Conservation (phyloP, 148 eudicot genomes). For the Arbutus unedo region DNA sequence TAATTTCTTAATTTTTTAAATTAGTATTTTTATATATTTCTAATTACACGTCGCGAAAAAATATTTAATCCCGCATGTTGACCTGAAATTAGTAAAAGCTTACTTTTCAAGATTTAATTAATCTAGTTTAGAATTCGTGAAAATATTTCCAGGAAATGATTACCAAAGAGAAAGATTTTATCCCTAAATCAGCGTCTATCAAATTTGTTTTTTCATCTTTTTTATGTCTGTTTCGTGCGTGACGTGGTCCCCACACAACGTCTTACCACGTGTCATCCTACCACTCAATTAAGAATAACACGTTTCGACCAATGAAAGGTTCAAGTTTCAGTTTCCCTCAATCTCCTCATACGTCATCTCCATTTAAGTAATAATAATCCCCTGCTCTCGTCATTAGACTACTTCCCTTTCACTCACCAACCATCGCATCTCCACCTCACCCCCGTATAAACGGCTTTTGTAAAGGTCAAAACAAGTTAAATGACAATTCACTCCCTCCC, state of each 20-base stretch:
- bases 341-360: conserved; percentile 1
- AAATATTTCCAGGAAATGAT: too few relatives aligned
- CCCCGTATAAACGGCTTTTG: not conserved
- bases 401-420: conserved; percentile 1
- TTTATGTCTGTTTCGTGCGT: not conserved
- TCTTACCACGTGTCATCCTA: not conserved
- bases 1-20: too few relatives aligned
- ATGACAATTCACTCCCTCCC: not conserved
- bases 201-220: not conserved
- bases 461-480: not conserved
- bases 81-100: too few relatives aligned
- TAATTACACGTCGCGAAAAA: too few relatives aligned
- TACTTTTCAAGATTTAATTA: too few relatives aligned
- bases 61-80: too few relatives aligned
- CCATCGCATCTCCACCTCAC: not conserved
- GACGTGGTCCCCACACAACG: conserved; percentile 4
- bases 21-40: too few relatives aligned
- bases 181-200: too few relatives aligned
- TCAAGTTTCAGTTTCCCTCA: not conserved
- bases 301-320: conserved; percentile 15
- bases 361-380: not conserved
- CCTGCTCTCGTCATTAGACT: not conserved
- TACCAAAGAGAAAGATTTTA: too few relatives aligned
- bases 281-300: not conserved
- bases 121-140: too few relatives aligned